These are phyloP conservation scores for Straminergon stramineum DNA, from an alignment of 225 moss, liverwort and hornwort species.

Conservation along the genomic window DNA sequence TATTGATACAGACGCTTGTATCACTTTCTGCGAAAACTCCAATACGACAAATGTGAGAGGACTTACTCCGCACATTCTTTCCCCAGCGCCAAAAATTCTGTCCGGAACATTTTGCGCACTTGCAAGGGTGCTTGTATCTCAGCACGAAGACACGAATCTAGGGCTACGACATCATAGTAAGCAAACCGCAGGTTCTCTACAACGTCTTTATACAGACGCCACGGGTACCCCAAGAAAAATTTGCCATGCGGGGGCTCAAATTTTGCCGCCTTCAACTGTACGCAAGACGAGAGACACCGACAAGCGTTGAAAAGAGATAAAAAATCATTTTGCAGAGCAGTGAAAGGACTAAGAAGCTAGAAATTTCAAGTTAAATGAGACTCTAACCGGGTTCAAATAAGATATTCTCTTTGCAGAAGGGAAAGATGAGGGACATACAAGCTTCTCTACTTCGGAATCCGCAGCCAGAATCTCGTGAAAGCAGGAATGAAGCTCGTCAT, in stretches of 20 bases:
- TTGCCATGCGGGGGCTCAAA: constrained; percentile 84
- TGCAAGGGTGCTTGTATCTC: constrained; percentile 79
- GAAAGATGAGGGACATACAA: constrained; percentile 15
- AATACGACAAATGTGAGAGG: not conserved
- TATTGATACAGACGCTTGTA: not conserved
- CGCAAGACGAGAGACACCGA: not conserved
- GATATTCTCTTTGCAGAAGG: not conserved
- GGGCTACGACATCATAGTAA: constrained; percentile 87
- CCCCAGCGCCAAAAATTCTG: constrained; percentile 25
- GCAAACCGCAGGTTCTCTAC: constrained; percentile 69
- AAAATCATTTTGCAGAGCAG: not conserved
- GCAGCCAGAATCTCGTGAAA: constrained; percentile 29
- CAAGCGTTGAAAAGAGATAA: not conserved
- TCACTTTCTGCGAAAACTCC: not conserved
- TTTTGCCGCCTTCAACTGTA: constrained; percentile 28
- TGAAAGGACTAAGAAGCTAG: not conserved
- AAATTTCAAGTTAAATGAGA: not conserved
- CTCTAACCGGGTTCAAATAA: not conserved
- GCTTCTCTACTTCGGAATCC: constrained; percentile 36
- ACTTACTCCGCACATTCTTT: constrained; percentile 34
- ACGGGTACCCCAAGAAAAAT: constrained; percentile 71
- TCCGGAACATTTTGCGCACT: constrained; percentile 13
- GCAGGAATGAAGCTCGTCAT: constrained; percentile 31
- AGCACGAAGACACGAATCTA: constrained; percentile 88
- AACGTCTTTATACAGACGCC: constrained; percentile 70